Conservation (phyloP, 371 early-diverging fungal genomes). For the Choanephora cucurbitarum region DNA sequence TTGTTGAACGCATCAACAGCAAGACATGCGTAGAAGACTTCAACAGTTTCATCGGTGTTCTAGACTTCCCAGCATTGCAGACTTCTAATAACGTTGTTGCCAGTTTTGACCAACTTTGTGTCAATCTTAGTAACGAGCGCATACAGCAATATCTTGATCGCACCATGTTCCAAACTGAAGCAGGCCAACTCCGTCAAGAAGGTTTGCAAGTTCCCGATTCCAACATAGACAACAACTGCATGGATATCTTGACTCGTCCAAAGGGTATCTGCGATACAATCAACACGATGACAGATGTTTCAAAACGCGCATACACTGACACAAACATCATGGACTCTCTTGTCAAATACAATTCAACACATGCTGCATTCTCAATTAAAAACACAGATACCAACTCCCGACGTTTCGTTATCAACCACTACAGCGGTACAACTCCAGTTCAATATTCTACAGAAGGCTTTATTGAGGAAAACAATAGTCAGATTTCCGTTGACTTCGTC, state of each 20-base stretch:
- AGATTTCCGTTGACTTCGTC: conserved; percentile 82
- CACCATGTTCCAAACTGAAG: conserved; percentile 60
- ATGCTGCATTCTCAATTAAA: conserved; percentile 44
- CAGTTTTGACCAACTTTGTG: conserved; percentile 74
- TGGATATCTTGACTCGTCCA: conserved; percentile 49
- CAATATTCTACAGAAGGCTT: conserved; percentile 78
- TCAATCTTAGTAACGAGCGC: conserved; percentile 85
- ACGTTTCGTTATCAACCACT: conserved; percentile 82
- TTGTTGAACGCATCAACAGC: conserved; percentile 86
- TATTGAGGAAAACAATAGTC: conserved; percentile 70
- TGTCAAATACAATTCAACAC: conserved; percentile 48
- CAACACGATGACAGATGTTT: conserved; percentile 50
- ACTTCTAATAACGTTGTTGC: conserved; percentile 16
- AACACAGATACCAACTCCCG: conserved; percentile 47
- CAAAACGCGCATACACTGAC: conserved; percentile 41
- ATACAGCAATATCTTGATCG: conserved; percentile 64
- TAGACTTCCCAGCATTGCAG: conserved; percentile 69
- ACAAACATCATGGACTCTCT: conserved; percentile 46
- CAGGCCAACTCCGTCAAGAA: conserved; percentile 47
- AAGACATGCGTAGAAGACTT: conserved; percentile 68
- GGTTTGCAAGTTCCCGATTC: conserved; percentile 54
- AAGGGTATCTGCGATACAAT: conserved; percentile 61
- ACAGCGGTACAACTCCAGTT: conserved; percentile 58
- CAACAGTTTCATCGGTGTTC: conserved; percentile 71
- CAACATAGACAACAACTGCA: conserved; percentile 16